Evolutionary conservation across 257 asterid species (phyloP), one percentile per base, ranked within the genome.

Genomic region (Solanum bukasovii): DNA sequence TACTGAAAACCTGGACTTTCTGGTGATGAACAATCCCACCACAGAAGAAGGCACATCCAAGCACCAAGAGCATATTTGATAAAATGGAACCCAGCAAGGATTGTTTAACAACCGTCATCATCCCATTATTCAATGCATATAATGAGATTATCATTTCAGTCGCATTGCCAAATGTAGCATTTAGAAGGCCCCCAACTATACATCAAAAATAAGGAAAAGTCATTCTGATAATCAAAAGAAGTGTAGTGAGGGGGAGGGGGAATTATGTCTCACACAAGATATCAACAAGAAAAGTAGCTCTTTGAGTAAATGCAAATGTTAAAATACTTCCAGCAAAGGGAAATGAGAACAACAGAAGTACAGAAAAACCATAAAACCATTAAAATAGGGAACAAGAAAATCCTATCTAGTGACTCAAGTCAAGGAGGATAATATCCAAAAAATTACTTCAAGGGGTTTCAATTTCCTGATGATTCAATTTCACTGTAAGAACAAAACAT

Each of bases 81-180:
- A 97, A 96, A 87, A 97, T 96, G 86, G 99, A 97, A 87, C 98
- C 99, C 37, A 97, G 93, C 82, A 97, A 88, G 49, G 99, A 97
- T 82, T 94, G 98, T 70, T 96, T 97, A 90, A 97, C 99, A 40
- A 97, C 98, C 91, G 98, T 92, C 88, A 94, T 93, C 99, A 96
- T 97, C 74, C 96, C 98, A 67, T 92, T 95, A 79, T 96, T 96
- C 92, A 97, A 91, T 8, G 99, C 99, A 83, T 95, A 96, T 84
- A 97, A 93, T 2, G 98, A 94, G 74, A 96, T 97, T 84, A 97
- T 97, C 99, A 97, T 96, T 91, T 97, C 99, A 4, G 99, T 96
- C 21, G 98, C 98, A 88, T 96, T 97, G 79, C 99, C 99, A 84
- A 97, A 96, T 84, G 99, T 97, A 37, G 99, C 99, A 90, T 96